Conservation (phyloP, 345 rosid genomes). For the Linum tenue region DNA sequence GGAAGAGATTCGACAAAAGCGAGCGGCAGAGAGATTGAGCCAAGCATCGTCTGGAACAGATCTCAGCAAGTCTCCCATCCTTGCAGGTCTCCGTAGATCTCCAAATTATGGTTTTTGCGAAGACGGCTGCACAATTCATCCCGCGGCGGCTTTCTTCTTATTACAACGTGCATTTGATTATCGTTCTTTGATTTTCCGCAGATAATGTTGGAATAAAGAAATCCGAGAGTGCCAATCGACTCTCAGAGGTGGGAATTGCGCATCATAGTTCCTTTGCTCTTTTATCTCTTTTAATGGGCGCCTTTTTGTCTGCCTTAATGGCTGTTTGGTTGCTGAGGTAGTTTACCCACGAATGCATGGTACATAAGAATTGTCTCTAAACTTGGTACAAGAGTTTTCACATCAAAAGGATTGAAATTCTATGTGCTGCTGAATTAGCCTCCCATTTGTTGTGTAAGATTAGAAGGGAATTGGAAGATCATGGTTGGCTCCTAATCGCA, state of each 20-base stretch:
- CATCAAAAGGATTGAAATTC: neutral
- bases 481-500: neutral
- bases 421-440: neutral
- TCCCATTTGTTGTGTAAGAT: neutral
- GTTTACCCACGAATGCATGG: neutral
- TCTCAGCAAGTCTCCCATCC: constrained; percentile 43
- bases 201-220: constrained; percentile 51
- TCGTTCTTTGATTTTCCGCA: constrained; percentile 12
- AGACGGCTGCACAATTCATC: neutral
- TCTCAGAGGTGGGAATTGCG: constrained; percentile 51
- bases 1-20: constrained; percentile 89
- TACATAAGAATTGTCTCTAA: neutral
- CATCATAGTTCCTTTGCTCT: neutral
- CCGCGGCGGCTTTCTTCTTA: neutral
- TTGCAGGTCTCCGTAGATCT: constrained; percentile 39
- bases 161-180: neutral
- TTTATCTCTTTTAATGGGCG: neutral
- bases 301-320: neutral
- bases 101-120: neutral
- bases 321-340: neutral
- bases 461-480: neutral
- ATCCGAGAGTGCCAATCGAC: constrained; percentile 74
- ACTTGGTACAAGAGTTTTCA: neutral
- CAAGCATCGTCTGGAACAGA: constrained; percentile 75
- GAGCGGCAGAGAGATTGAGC: constrained; percentile 84